Conservation (phyloP, 2,329 filamentous ascomycete species). For the Cadophora sp. region DNA sequence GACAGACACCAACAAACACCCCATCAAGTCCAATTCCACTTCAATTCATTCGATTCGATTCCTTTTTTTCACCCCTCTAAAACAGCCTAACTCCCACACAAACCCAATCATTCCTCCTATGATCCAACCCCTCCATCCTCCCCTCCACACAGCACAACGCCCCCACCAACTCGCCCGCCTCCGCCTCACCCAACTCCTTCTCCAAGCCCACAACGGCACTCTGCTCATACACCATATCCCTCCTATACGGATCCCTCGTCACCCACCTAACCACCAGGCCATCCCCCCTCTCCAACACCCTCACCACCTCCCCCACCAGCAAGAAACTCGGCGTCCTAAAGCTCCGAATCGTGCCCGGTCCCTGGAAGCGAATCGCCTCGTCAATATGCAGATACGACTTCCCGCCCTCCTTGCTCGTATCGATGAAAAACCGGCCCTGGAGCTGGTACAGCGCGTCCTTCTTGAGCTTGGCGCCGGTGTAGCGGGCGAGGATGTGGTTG, state of each 20-base stretch:
- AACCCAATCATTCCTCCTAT: slow-evolving; percentile 28
- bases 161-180: slow-evolving; percentile 15
- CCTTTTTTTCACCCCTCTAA: slow-evolving; percentile 2
- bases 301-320: slow-evolving; percentile 28
- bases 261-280: slow-evolving; percentile 25
- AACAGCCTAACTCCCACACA: slow-evolving; percentile 28
- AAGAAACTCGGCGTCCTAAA: slow-evolving; percentile 29
- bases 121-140: slow-evolving; percentile 29
- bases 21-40: neutral
- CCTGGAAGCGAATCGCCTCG: slow-evolving; percentile 32
- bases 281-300: slow-evolving; percentile 17
- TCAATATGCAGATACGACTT: slow-evolving; percentile 32
- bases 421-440: slow-evolving; percentile 30
- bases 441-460: slow-evolving; percentile 34
- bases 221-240: slow-evolving; percentile 32
- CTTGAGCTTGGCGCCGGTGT: slow-evolving; percentile 29
- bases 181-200: slow-evolving; percentile 19
- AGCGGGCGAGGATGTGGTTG: slow-evolving; percentile 30
- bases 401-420: slow-evolving; percentile 24
- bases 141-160: slow-evolving; percentile 31
- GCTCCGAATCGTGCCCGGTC: slow-evolving; percentile 30
- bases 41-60: neutral
- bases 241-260: slow-evolving; percentile 30
- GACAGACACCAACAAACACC: neutral
- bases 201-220: slow-evolving; percentile 25